Evolutionary conservation across 1,284 basidiomycete genomes (phyloP).

Genomic region (Pseudozyma sp.): DNA sequence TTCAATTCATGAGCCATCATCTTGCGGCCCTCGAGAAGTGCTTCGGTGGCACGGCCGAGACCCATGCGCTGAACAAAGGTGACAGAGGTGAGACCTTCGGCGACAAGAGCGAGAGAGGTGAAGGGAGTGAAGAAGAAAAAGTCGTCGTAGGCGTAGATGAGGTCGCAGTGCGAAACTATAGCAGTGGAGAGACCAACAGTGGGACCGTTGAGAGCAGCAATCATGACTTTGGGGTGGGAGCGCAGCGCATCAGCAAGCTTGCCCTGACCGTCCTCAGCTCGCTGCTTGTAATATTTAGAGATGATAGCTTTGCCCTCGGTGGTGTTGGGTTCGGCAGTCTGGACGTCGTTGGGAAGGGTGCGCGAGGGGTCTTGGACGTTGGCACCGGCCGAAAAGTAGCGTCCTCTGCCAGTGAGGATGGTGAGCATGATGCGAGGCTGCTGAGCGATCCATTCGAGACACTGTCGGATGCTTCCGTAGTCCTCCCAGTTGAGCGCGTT

Average conservation of each 20-base stretch:
- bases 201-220: slow-evolving; percentile 57
- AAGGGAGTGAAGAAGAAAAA: slow-evolving; percentile 59
- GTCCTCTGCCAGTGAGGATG: slow-evolving; percentile 51
- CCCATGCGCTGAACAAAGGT: slow-evolving; percentile 52
- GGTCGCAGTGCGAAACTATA: slow-evolving; percentile 50
- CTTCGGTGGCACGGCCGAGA: slow-evolving; percentile 51
- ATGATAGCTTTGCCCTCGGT: slow-evolving; percentile 17
- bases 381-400: slow-evolving; percentile 57
- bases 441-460: slow-evolving; percentile 48
- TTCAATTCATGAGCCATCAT: slow-evolving; percentile 47
- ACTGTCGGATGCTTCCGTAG: slow-evolving; percentile 32
- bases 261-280: slow-evolving; percentile 27
- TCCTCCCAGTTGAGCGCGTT: slow-evolving; percentile 45
- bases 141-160: slow-evolving; percentile 53
- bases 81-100: slow-evolving; percentile 46
- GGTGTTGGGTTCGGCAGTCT: slow-evolving; percentile 17
- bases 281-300: slow-evolving; percentile 21
- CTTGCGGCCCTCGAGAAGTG: slow-evolving; percentile 45
- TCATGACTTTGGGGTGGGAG: slow-evolving; percentile 46
- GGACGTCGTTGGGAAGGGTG: slow-evolving; percentile 16
- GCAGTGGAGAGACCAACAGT: slow-evolving; percentile 53
- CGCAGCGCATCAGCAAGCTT: slow-evolving; percentile 32
- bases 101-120: slow-evolving; percentile 51
- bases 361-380: slow-evolving; percentile 53
- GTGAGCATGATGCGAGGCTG: slow-evolving; percentile 48